These are phyloP conservation scores for Boletus reticuloceps DNA, from an alignment of 768 basidiomycete genomes.

Conservation along the genomic window DNA sequence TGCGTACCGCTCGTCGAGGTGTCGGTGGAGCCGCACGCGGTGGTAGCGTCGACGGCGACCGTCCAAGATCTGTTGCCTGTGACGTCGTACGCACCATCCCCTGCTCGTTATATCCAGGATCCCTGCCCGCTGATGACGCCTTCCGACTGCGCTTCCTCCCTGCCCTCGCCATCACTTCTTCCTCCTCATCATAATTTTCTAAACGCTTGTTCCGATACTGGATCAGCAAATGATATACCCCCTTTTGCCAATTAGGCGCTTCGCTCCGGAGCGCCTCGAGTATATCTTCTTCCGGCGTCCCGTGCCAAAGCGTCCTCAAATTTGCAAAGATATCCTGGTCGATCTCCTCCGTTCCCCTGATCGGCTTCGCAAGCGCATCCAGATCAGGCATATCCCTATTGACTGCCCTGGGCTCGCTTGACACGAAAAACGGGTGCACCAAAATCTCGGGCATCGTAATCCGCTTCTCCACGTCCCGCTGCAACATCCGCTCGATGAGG, in stretches of 20 bases:
- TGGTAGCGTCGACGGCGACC: slow-evolving; percentile 42
- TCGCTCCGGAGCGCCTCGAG: slow-evolving; percentile 60
- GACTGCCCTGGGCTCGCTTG: slow-evolving; percentile 46
- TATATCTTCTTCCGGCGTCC: slow-evolving; percentile 70
- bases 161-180: slow-evolving; percentile 40
- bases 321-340: slow-evolving; percentile 91
- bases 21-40: slow-evolving; percentile 59
- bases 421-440: slow-evolving; percentile 73
- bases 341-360: slow-evolving; percentile 61
- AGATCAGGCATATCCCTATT: slow-evolving; percentile 53
- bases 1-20: slow-evolving; percentile 52
- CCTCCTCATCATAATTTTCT: slow-evolving; percentile 73
- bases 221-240: slow-evolving; percentile 87
- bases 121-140: slow-evolving; percentile 27
- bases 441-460: slow-evolving; percentile 84
- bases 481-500: slow-evolving; percentile 78
- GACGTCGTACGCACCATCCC: slow-evolving; percentile 23
- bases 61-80: slow-evolving; percentile 23
- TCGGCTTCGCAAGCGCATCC: slow-evolving; percentile 65
- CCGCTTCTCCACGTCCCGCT: slow-evolving; percentile 66
- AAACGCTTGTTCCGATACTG: slow-evolving; percentile 76
- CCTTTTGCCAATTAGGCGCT: slow-evolving; percentile 91
- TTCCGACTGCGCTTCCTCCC: slow-evolving; percentile 35
- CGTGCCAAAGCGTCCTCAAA: slow-evolving; percentile 89
- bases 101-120: slow-evolving; percentile 18